These are phyloP conservation scores for Candida orba DNA, from an alignment of 805 yeast species.

Conservation along the genomic window DNA sequence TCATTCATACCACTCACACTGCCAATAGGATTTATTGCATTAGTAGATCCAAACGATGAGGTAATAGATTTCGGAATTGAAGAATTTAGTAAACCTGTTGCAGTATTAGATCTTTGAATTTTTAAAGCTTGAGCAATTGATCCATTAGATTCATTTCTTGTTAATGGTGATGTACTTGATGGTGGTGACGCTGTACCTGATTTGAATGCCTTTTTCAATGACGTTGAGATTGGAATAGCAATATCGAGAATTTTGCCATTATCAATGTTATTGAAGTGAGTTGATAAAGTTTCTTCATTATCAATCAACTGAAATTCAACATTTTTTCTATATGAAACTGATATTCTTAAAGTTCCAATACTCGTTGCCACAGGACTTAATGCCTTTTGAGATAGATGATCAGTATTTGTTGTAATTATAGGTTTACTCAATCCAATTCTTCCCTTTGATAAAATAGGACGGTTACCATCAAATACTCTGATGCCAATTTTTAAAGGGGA, in stretches of 20 bases:
- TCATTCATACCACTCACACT: conserved; percentile 13
- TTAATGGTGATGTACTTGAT: conserved; percentile 20
- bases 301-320: conserved; percentile 61
- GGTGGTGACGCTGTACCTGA: conserved; percentile 30
- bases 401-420: conserved; percentile 31
- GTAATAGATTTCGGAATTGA: conserved; percentile 25
- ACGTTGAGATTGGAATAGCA: conserved; percentile 9
- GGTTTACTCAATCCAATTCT: conserved; percentile 77
- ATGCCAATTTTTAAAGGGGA: conserved; percentile 45
- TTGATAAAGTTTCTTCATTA: conserved; percentile 55
- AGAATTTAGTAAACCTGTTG: conserved; percentile 7
- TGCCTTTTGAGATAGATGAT: conserved; percentile 54
- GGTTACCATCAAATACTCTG: conserved; percentile 66
- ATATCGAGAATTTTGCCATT: conserved; percentile 9
- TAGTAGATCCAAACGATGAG: conserved; percentile 19
- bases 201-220: conserved; percentile 24
- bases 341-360: conserved; percentile 62
- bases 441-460: conserved; percentile 74
- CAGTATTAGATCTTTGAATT: conserved; percentile 32
- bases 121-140: conserved; percentile 34
- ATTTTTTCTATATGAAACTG: conserved; percentile 75
- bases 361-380: conserved; percentile 71
- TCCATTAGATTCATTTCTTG: conserved; percentile 38
- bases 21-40: conserved; percentile 18
- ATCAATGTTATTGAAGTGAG: conserved; percentile 48